A percentile compares a stretch with the other conserved stretches of the same genome.
Evolutionary conservation across 2,329 filamentous ascomycete genomes (phyloP).

Genomic region (Verticillium klebahnii): DNA sequence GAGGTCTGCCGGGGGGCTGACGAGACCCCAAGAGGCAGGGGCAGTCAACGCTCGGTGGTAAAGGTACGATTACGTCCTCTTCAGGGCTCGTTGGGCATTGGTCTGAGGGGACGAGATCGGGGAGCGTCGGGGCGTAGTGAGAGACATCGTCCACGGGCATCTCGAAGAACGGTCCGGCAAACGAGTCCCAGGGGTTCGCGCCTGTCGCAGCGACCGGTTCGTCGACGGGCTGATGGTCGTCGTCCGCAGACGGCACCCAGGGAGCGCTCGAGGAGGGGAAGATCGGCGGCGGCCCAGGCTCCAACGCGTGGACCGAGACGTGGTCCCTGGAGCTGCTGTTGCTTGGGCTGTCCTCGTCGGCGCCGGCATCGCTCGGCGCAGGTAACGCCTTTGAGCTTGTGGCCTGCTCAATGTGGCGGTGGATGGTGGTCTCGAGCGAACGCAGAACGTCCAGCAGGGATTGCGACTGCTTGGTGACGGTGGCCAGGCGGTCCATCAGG

Average conservation of each 20-base stretch:
- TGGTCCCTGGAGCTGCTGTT: not conserved
- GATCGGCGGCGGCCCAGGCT: not conserved
- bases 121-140: not conserved
- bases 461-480: slow-evolving; percentile 20
- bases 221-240: not conserved
- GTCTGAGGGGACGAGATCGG: not conserved
- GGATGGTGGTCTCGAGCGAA: slow-evolving; percentile 12
- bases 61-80: not conserved
- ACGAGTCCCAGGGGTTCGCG: not conserved
- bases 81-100: not conserved
- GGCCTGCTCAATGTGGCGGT: slow-evolving; percentile 7
- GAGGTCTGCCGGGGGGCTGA: not conserved
- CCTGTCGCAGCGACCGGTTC: not conserved
- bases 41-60: not conserved
- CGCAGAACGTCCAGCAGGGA: slow-evolving; percentile 9
- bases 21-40: not conserved
- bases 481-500: slow-evolving; percentile 19
- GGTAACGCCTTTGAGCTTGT: not conserved
- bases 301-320: not conserved
- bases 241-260: not conserved
- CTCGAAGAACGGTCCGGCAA: not conserved
- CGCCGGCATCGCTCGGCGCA: not conserved
- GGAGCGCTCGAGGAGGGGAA: not conserved
- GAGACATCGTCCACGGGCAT: not conserved
- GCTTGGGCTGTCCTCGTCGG: not conserved